Percentiles rank a stretch among this genome's conserved stretches.
Evolutionary conservation across 2,329 filamentous ascomycete genomes (phyloP).

Genomic region (Trichophyton rubrum): DNA sequence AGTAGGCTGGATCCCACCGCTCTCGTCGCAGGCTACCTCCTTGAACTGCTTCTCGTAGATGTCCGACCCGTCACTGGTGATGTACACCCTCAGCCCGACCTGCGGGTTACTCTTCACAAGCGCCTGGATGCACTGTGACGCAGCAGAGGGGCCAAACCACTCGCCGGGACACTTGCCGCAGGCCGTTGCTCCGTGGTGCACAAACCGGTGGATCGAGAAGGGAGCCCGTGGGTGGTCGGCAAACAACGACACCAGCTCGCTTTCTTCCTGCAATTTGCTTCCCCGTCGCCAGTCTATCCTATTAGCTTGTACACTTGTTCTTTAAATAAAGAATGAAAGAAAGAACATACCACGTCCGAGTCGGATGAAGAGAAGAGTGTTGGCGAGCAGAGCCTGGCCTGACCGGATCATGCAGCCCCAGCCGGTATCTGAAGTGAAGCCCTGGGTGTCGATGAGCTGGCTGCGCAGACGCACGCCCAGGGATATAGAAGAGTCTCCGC

Average conservation of each 20-base stretch:
- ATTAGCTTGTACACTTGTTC: background rate
- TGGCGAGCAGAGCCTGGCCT: constrained; percentile 84
- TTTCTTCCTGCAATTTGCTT: constrained; percentile 47
- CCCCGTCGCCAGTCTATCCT: constrained; percentile 61
- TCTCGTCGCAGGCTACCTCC: constrained; percentile 46
- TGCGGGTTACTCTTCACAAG: constrained; percentile 54
- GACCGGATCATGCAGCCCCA: constrained; percentile 99
- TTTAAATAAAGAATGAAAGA: no score
- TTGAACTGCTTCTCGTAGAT: constrained; percentile 86
- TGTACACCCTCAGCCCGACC: constrained; percentile 63
- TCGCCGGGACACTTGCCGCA: constrained; percentile 94
- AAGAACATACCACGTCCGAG: constrained; percentile 63
- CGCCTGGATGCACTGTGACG: constrained; percentile 86
- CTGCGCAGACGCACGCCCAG: constrained; percentile 73
- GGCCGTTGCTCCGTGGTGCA: constrained; percentile 68
- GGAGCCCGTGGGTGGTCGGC: constrained; percentile 75
- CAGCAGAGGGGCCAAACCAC: constrained; percentile 98
- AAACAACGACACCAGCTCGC: constrained; percentile 63
- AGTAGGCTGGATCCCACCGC: constrained; percentile 62
- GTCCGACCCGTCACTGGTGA: constrained; percentile 78
- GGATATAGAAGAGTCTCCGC: constrained; percentile 59
- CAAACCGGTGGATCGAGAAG: constrained; percentile 92
- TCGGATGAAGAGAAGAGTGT: constrained; percentile 58
- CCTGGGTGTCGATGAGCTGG: constrained; percentile 62
- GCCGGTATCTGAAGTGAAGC: constrained; percentile 85